Evolutionary conservation across 1,139 yeast species (phyloP), one percentile per base, ranked within the genome.

Genomic region (Yamadazyma blattariae): DNA sequence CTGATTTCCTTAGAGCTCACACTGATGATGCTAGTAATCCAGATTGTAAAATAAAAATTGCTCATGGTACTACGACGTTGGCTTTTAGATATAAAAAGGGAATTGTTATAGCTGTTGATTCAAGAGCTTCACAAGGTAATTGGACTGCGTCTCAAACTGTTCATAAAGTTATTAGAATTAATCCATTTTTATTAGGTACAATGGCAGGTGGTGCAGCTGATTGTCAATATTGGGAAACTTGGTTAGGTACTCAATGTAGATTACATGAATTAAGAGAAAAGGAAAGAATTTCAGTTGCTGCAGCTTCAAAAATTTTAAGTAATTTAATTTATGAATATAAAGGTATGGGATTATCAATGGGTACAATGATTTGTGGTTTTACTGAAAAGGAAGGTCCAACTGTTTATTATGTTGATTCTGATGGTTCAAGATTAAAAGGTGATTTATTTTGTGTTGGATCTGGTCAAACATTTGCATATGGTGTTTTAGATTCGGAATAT

Each of bases 131-230:
- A n/a, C 96, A 95, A 10, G 98, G 98, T 36, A 83, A 85, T 54
- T 92, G 97, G 97, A 84, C 94, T 52, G 98, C 97, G 12, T 89
- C 97, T 18, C 97, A 90, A 62, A 89, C 97, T 2, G 99, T 92
- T 46, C 90, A 92, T 65, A 92, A 92, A 64, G 98, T 92, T 35
- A 90, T 92, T 57, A 92, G 92, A 61, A 92, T 92, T 65, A 94
- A 94, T 62, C 97, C 97, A 35, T 85, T 86, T 56, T 67, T 92
- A 48, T 74, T 92, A 52, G 99, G 99, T 47, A 92, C 99, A 22
- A 82, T 92, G 97, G 99, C 99, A 25, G 99, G 99, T 65, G 97
- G 97, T 70, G 99, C 99, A 34, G 98, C 98, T 19, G 99, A 92
- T 66, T 92, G 99, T 73, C 98, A 94, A 63, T 94, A 74, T 64